Evolutionary conservation across 345 rosid genomes (phyloP).

Genomic region (Citrus medica): DNA sequence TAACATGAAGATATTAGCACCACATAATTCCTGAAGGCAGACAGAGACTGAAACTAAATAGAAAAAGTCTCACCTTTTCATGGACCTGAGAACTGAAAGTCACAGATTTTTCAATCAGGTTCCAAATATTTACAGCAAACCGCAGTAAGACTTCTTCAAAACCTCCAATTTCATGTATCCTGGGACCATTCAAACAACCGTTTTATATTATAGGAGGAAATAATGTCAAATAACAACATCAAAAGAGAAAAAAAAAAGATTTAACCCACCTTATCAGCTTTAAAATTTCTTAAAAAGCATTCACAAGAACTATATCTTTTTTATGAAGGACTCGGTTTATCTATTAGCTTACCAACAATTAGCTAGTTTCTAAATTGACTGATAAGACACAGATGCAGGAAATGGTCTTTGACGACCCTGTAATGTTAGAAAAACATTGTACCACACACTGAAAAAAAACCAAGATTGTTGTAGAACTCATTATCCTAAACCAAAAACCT

Average conservation of each 20-base stretch:
- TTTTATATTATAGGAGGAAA: constrained; percentile 12
- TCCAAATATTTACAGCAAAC: constrained; percentile 63
- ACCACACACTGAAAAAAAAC: not conserved
- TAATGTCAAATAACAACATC: not conserved
- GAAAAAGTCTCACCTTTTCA: constrained; percentile 42
- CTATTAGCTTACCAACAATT: not conserved
- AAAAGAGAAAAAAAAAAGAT: not conserved
- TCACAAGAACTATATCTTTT: not conserved
- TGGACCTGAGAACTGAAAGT: constrained; percentile 23
- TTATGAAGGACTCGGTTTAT: not conserved
- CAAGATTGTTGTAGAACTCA: not conserved
- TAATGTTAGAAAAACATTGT: not conserved
- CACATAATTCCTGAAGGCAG: not conserved
- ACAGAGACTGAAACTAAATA: not conserved
- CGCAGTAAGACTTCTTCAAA: constrained; percentile 46
- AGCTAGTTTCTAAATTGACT: not conserved
- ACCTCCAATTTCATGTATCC: constrained; percentile 63
- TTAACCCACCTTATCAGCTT: not conserved
- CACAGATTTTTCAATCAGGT: constrained; percentile 49
- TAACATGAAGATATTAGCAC: constrained; percentile 11
- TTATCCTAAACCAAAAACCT: not conserved
- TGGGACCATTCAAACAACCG: constrained; percentile 21
- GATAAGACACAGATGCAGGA: not conserved
- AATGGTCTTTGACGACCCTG: not conserved
- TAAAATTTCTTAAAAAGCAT: not conserved